Evolutionary conservation across 345 rosid species (phyloP).

Genomic region (Ceriops decandra): DNA sequence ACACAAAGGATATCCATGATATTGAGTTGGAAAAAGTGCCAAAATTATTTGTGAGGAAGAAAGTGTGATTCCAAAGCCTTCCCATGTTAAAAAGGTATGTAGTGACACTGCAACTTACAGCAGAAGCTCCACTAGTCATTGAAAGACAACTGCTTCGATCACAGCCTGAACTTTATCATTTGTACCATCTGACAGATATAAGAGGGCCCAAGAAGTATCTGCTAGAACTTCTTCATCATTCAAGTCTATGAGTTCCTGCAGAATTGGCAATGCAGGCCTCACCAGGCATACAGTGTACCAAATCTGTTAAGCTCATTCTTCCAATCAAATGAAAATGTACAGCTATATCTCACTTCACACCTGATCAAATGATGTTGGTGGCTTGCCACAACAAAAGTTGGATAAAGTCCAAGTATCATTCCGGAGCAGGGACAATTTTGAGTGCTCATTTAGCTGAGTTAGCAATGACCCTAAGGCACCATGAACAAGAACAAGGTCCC

Average conservation of each 20-base stretch:
- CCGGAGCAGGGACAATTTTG: slow-evolving; percentile 67
- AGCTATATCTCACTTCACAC: slow-evolving; percentile 24
- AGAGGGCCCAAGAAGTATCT: slow-evolving; percentile 43
- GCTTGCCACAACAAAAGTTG: slow-evolving; percentile 73
- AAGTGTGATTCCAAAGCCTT: not conserved
- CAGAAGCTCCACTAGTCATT: slow-evolving; percentile 34
- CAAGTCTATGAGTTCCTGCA: slow-evolving; percentile 23
- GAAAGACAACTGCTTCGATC: slow-evolving; percentile 36
- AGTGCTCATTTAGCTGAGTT: slow-evolving; percentile 59
- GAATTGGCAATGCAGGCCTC: slow-evolving; percentile 27
- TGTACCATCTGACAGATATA: slow-evolving; percentile 38
- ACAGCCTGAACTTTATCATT: slow-evolving; percentile 38
- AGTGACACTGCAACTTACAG: slow-evolving; percentile 19
- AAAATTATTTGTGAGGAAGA: not conserved
- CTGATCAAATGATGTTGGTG: slow-evolving; percentile 70
- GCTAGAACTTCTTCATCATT: slow-evolving; percentile 35
- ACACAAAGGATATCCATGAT: no score
- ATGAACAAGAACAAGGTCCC: slow-evolving; percentile 61
- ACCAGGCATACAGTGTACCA: slow-evolving; percentile 18
- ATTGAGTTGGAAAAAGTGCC: not conserved
- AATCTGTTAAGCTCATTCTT: not conserved
- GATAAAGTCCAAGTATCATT: slow-evolving; percentile 81
- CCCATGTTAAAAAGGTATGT: not conserved
- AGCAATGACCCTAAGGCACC: slow-evolving; percentile 64
- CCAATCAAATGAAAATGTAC: not conserved